These are phyloP conservation scores for Wolfiporia cocos DNA, from an alignment of 1,284 basidiomycete species.

Conservation along the genomic window DNA sequence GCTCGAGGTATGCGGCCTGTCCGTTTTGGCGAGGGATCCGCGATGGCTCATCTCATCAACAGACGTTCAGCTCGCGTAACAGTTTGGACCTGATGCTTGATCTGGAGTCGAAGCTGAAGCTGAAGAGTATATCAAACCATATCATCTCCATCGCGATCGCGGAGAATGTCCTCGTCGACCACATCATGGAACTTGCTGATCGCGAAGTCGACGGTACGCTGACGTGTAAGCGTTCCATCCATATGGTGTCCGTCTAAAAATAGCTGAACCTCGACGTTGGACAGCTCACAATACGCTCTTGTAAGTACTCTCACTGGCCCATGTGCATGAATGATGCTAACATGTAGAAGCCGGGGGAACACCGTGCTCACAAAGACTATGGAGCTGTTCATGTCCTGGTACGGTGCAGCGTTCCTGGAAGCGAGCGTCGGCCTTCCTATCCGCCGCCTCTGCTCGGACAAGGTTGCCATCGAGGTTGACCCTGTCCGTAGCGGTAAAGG, in stretches of 20 bases:
- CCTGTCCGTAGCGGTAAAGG: slow-evolving; percentile 55
- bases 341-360: slow-evolving; percentile 51
- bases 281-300: slow-evolving; percentile 38
- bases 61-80: slow-evolving; percentile 61
- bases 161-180: slow-evolving; percentile 53
- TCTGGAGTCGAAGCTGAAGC: slow-evolving; percentile 58
- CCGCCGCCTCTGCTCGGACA: slow-evolving; percentile 62
- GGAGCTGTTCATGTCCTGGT: slow-evolving; percentile 71
- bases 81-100: slow-evolving; percentile 70
- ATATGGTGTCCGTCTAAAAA: neutral
- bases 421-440: slow-evolving; percentile 66
- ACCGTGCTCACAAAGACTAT: slow-evolving; percentile 77
- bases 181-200: slow-evolving; percentile 59
- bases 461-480: slow-evolving; percentile 74
- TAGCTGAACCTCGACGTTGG: neutral
- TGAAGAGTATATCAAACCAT: slow-evolving; percentile 53
- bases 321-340: neutral
- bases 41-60: too few relatives aligned
- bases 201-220: slow-evolving; percentile 58
- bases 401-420: slow-evolving; percentile 72
- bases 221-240: slow-evolving; percentile 23
- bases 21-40: too few relatives aligned
- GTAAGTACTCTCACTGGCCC: slow-evolving; percentile 31
- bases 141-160: slow-evolving; percentile 66
- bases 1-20: slow-evolving; percentile 34